These are phyloP conservation scores for Beauveria rudraprayagi DNA, from an alignment of 2,329 filamentous ascomycete species.

Conservation along the genomic window DNA sequence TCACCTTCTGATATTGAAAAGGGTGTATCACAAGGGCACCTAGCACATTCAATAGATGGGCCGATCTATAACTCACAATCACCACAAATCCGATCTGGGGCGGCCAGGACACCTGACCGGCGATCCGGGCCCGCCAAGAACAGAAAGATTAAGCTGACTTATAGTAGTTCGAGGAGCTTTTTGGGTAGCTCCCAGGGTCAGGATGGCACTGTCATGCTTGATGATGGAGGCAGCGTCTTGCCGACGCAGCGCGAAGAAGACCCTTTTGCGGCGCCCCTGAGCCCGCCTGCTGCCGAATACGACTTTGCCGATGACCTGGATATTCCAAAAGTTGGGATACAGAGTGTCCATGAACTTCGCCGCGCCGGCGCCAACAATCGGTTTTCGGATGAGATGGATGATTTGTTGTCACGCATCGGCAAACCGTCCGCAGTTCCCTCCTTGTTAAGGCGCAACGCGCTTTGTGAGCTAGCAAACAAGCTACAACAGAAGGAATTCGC, in stretches of 20 bases:
- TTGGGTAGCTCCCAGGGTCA: constrained; percentile 21
- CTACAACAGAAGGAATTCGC: constrained; percentile 56
- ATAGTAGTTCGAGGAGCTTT: constrained; percentile 26
- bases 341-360: constrained; percentile 57
- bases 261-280: neutral
- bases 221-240: neutral
- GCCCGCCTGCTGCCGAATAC: constrained; percentile 17
- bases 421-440: constrained; percentile 35
- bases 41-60: neutral
- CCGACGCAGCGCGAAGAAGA: neutral
- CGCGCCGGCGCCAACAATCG: constrained; percentile 60
- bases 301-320: constrained; percentile 27
- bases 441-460: constrained; percentile 48
- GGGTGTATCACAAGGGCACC: neutral
- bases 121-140: constrained; percentile 20
- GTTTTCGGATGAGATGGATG: constrained; percentile 58
- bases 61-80: neutral
- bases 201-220: constrained; percentile 10
- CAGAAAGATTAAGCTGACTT: constrained; percentile 27
- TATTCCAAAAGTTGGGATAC: constrained; percentile 41
- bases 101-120: constrained; percentile 19
- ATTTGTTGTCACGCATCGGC: constrained; percentile 54
- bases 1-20: neutral
- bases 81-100: neutral
- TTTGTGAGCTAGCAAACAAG: constrained; percentile 53